phyloP scores from a whole-genome alignment of 305 asterid genomes.

The Withania somnifera region DNA sequence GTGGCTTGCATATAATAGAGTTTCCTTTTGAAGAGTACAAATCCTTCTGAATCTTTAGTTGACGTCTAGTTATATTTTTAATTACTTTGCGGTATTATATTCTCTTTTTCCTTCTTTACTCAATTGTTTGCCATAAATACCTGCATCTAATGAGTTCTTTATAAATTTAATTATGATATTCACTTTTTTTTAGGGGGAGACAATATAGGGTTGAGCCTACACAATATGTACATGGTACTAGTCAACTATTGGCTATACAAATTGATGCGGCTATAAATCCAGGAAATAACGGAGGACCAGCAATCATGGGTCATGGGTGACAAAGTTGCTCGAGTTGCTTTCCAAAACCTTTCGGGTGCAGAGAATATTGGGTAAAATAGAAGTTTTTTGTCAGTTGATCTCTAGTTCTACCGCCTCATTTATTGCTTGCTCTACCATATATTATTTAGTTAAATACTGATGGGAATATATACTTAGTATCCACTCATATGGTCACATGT shows the following conservation, averaged over 20 bases:
- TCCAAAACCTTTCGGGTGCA: conserved; percentile 95
- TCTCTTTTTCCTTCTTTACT: background rate
- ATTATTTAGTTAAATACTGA: background rate
- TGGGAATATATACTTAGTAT: background rate
- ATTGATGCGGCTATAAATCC: conserved; percentile 99
- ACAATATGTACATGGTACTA: conserved; percentile 86
- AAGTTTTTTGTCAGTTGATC: background rate
- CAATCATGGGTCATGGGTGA: conserved; percentile 97
- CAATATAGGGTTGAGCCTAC: conserved; percentile 97
- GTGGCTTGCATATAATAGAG: background rate
- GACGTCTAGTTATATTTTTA: background rate
- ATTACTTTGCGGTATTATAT: background rate
- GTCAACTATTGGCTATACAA: conserved; percentile 88
- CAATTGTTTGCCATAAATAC: background rate
- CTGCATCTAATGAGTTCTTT: background rate
- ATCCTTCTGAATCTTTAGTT: background rate
- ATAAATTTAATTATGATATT: background rate
- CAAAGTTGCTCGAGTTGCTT: conserved; percentile 95
- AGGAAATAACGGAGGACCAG: conserved; percentile 98
- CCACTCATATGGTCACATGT: background rate
- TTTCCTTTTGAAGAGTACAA: background rate
- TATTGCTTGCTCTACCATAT: background rate
- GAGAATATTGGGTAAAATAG: conserved; percentile 78
- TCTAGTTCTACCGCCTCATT: background rate
- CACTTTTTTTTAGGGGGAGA: conserved; percentile 60